Conservation (phyloP, 495 filamentous ascomycete species). For the Penicillium arizonense region DNA sequence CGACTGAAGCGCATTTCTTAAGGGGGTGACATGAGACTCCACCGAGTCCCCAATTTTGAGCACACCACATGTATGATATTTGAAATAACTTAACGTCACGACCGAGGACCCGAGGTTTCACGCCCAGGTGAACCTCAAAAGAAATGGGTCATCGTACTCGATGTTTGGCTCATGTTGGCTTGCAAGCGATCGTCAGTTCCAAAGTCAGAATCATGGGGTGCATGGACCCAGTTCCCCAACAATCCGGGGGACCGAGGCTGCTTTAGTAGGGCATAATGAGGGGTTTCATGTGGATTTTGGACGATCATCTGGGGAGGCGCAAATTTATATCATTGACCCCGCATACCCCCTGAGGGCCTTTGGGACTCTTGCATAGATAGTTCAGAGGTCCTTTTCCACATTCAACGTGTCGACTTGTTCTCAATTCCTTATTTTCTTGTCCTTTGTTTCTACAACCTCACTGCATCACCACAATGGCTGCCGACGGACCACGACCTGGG, state of each 20-base stretch:
- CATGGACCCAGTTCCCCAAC: slow-evolving; percentile 8
- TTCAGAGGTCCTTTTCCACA: too few species aligned
- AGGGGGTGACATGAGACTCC: too few species aligned
- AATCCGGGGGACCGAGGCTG: slow-evolving; percentile 24
- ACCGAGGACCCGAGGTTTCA: too few species aligned
- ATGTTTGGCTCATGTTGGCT: too few species aligned
- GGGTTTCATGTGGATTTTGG: slow-evolving; percentile 28
- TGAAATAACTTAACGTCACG: too few species aligned
- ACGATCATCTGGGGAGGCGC: slow-evolving; percentile 8
- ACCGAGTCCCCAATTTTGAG: too few species aligned
- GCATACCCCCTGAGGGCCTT: not conserved
- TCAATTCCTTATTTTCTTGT: not conserved
- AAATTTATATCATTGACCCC: not conserved
- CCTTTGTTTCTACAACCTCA: not conserved
- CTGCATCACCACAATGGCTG: slow-evolving; percentile 14
- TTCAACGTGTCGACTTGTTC: not conserved
- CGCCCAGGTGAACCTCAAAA: too few species aligned
- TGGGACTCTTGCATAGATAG: not conserved
- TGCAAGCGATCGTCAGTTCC: too few species aligned
- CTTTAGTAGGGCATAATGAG: slow-evolving; percentile 12
- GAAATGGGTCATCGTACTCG: too few species aligned
- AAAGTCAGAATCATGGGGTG: not conserved
- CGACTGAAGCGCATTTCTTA: too few species aligned
- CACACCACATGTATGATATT: too few species aligned
- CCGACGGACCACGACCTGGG: slow-evolving; percentile 52